These are phyloP conservation scores for Immersiella caudata DNA, from an alignment of 495 filamentous ascomycete genomes.

Conservation along the genomic window DNA sequence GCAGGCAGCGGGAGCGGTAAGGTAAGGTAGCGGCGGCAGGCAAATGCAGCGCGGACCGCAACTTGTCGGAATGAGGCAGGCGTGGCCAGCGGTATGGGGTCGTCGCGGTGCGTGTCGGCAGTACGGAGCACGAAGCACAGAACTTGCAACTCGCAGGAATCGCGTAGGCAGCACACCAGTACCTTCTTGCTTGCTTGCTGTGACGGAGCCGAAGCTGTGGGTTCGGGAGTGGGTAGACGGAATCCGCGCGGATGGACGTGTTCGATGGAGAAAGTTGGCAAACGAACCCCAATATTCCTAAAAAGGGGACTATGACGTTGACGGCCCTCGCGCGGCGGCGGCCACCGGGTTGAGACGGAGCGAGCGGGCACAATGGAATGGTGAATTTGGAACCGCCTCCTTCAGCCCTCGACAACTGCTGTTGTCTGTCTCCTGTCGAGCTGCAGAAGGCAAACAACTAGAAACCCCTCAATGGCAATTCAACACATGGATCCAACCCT, in stretches of 20 bases:
- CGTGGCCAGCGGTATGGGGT: background rate
- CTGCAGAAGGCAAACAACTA: background rate
- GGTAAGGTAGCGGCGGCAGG: background rate
- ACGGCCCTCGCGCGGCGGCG: slow-evolving; percentile 14
- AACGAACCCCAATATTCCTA: slow-evolving; percentile 22
- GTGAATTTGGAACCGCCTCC: background rate
- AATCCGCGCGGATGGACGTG: slow-evolving; percentile 17
- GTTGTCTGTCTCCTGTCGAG: background rate
- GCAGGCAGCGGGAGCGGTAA: background rate
- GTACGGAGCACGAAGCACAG: background rate
- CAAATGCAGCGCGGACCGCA: background rate
- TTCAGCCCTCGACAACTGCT: background rate
- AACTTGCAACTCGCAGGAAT: background rate
- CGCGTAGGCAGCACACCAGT: background rate
- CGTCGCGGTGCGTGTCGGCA: background rate
- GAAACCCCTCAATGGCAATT: background rate
- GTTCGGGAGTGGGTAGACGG: slow-evolving; percentile 14
- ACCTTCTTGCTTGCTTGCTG: background rate
- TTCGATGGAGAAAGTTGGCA: slow-evolving; percentile 32
- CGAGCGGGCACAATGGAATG: background rate
- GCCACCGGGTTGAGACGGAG: slow-evolving; percentile 20
- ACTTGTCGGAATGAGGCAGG: background rate
- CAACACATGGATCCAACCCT: background rate
- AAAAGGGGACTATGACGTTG: slow-evolving; percentile 40
- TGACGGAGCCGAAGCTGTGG: background rate